These are phyloP conservation scores for Tricharina praecox DNA, from an alignment of 495 filamentous ascomycete genomes.

Conservation along the genomic window DNA sequence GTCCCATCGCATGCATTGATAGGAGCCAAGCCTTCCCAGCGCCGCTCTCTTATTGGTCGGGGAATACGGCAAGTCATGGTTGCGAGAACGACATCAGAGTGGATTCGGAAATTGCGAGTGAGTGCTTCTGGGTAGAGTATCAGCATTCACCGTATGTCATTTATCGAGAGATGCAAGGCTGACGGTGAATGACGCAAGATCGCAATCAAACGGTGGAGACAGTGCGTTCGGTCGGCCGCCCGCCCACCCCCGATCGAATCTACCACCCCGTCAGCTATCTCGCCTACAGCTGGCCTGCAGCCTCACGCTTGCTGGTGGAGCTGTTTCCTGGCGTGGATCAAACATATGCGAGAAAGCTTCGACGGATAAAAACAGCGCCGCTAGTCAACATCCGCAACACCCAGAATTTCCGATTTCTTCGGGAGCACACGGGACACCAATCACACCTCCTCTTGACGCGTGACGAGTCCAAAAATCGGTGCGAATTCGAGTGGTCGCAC, in stretches of 20 bases:
- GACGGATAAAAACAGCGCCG: background rate
- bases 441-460: background rate
- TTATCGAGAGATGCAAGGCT: conserved; percentile 1
- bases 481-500: background rate
- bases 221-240: too few relatives aligned
- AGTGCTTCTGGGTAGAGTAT: background rate
- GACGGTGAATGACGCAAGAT: background rate
- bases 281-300: conserved; percentile 1
- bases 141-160: background rate
- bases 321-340: background rate
- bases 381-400: background rate
- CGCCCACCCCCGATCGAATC: too few relatives aligned
- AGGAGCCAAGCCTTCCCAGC: background rate
- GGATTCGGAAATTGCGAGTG: too few relatives aligned
- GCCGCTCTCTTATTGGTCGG: background rate
- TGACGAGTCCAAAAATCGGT: background rate
- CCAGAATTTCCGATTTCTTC: too few relatives aligned
- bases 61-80: background rate
- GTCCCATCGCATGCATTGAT: too few relatives aligned
- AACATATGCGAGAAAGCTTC: background rate
- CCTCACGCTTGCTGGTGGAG: background rate
- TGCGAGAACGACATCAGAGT: too few relatives aligned
- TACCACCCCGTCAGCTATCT: background rate
- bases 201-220: too few relatives aligned
- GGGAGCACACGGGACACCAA: background rate